Base-by-base conservation (phyloP, 768 basidiomycete species). In the Lactarius hengduanensis region DNA sequence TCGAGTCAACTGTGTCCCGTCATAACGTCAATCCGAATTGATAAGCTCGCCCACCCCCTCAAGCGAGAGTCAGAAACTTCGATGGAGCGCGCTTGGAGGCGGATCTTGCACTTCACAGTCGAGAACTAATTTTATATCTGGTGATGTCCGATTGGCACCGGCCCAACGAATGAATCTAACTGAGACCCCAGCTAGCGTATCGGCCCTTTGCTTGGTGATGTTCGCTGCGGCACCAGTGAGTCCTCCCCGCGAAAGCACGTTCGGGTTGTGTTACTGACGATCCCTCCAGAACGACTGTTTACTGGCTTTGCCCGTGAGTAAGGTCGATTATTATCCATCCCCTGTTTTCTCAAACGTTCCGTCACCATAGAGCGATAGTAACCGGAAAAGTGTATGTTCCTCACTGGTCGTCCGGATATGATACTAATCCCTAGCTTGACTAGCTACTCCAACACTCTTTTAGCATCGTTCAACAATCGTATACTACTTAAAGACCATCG, bases 141-240 rank as follows among this genome's bases (percentile, higher is more conserved):
- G 55, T 56, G 20, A 34, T 30, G 16, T 30, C 22, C 15, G 20
- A 56, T 56, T 30, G 20, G 4, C 20, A 32, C 32, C 30, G 9
- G 30, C 30, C 2, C 32, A 34, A 32, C 15, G 7, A 34, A 56
- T 10, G 7, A 32, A 20, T 56, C 55, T 56, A n/a, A 53, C 50
- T 53, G 50, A 53, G 26, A 28, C 50, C 2, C 22, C 22, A 56
- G 55, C 55, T 34, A 10, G 18, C 32, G 28, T 34, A 7, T 30
- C 55, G 11, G 20, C 18, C 20, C 8, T 56, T 5, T 30, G 16
- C 55, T 34, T 56, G 7, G 18, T 56, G 9, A 10, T 34, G 20
- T 56, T 56, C 55, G 55, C 30, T 13, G 55, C 55, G 18, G 55
- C 55, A 2, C 55, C 55, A 16, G 55, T 56, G 30, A 56, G 55